phyloP scores from a whole-genome alignment of 2,329 filamentous ascomycete genomes.

The Fusarium albidum region DNA sequence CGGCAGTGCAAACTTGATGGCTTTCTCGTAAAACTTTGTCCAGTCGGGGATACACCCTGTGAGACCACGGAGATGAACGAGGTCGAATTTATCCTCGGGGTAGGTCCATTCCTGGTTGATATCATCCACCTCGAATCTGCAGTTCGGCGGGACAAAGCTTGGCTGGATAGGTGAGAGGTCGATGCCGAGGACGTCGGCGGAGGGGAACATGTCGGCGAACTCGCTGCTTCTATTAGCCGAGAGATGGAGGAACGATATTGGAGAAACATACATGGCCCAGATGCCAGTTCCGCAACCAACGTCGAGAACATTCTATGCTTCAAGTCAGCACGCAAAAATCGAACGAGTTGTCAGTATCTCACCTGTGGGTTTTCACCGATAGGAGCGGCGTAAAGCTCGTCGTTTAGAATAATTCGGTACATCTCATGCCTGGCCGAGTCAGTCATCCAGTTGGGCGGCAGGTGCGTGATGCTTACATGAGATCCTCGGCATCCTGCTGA shows the following conservation, averaged over 20 bases:
- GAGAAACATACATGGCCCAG: constrained; percentile 45
- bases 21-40: constrained; percentile 56
- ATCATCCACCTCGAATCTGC: constrained; percentile 71
- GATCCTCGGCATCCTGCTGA: constrained; percentile 40
- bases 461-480: constrained; percentile 13
- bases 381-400: constrained; percentile 44
- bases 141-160: constrained; percentile 65
- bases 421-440: constrained; percentile 34
- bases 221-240: constrained; percentile 23
- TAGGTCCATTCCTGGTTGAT: constrained; percentile 60
- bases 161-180: constrained; percentile 68
- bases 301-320: constrained; percentile 38
- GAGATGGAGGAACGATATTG: not conserved
- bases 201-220: constrained; percentile 52
- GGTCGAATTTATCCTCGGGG: constrained; percentile 59
- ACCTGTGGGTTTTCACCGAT: constrained; percentile 41
- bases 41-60: constrained; percentile 63
- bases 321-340: not conserved
- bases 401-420: constrained; percentile 40
- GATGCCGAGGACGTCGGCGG: constrained; percentile 58
- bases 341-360: not conserved
- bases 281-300: constrained; percentile 49
- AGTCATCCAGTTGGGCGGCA: accelerated
- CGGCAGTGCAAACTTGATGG: constrained; percentile 52
- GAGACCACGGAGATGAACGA: constrained; percentile 65